Base-by-base conservation (phyloP, 1,284 basidiomycete genomes). In the Inonotus hispidus region DNA sequence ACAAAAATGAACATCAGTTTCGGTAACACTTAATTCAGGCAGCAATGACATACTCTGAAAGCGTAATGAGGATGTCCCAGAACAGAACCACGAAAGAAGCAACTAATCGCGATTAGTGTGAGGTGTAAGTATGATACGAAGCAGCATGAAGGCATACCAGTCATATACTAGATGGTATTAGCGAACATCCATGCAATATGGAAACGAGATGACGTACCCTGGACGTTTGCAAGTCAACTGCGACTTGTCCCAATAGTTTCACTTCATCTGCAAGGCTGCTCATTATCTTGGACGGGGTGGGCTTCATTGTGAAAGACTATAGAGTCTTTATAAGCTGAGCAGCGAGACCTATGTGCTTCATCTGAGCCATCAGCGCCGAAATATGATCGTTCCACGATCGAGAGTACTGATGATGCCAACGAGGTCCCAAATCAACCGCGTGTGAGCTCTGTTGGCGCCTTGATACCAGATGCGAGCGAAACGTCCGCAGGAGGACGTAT, bases 61-160 rank as follows among this genome's bases (percentile, higher is more conserved):
- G n/a, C 21, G 57, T 52, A 11, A 59, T 52, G 16, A 59, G 29
- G 16, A 59, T 59, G 19, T 59, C 57, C 47, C 49, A 59, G 35
- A 25, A 19, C 35, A 59, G 27, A 10, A 37, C 49, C n/a, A 59
- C 49, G 38, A 59, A 50, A 52, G 46, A 59, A 8, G 49, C 57
- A 19, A 59, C 57, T 52, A 39, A 38, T 49, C 21, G 23, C 29
- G 19, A 19, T 6, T 27, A 10, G 27, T 32, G 11, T 45, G 43
- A 25, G 8, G 19, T 11, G 19, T 19, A 52, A 21, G 19, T 19
- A 25, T 4, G 27, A 49, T 29, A 10, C 47, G 25, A 11, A 16
- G 19, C 27, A 11, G 14, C 23, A 14, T 19, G 2, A 14, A 19
- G 19, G 47, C 37, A 49, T 14, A 59, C 57, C 57, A 25, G 46